phyloP scores from a whole-genome alignment of 352 stramenopile genomes.

The Elongisporangium anandrum region DNA sequence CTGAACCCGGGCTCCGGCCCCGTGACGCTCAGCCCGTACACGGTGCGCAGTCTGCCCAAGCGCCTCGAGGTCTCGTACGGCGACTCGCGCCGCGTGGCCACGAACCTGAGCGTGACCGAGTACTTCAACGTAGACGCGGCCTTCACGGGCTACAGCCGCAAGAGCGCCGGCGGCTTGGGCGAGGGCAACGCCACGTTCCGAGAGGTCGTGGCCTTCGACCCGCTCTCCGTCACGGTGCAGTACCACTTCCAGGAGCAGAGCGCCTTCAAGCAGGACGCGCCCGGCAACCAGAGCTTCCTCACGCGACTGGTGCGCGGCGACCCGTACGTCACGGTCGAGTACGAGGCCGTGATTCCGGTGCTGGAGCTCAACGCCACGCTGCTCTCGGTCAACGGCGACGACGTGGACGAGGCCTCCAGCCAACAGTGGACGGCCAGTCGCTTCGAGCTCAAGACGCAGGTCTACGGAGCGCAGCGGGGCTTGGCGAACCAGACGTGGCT shows the following conservation, averaged over 20 bases:
- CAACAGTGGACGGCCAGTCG: slow-evolving; percentile 49
- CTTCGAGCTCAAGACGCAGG: slow-evolving; percentile 66
- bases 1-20: slow-evolving; percentile 65
- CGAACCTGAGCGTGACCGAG: slow-evolving; percentile 54
- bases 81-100: slow-evolving; percentile 66
- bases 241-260: slow-evolving; percentile 41
- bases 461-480: slow-evolving; percentile 44
- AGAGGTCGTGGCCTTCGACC: slow-evolving; percentile 64
- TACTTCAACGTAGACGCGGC: slow-evolving; percentile 79
- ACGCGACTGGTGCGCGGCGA: slow-evolving; percentile 52
- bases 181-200: slow-evolving; percentile 62
- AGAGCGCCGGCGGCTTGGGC: slow-evolving; percentile 22
- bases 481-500: slow-evolving; percentile 53
- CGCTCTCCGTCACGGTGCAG: slow-evolving; percentile 56
- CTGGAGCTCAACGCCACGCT: slow-evolving; percentile 69
- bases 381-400: slow-evolving; percentile 44
- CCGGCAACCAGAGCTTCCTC: slow-evolving; percentile 12
- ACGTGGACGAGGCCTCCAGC: slow-evolving; percentile 33
- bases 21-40: slow-evolving; percentile 83
- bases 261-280: slow-evolving; percentile 29
- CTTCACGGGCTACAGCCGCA: slow-evolving; percentile 55
- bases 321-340: slow-evolving; percentile 82
- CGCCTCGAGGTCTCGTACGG: slow-evolving; percentile 82
- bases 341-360: slow-evolving; percentile 58
- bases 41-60: slow-evolving; percentile 59